Base-by-base conservation (phyloP, 306 rosid species). In the Datisca glomerata region DNA sequence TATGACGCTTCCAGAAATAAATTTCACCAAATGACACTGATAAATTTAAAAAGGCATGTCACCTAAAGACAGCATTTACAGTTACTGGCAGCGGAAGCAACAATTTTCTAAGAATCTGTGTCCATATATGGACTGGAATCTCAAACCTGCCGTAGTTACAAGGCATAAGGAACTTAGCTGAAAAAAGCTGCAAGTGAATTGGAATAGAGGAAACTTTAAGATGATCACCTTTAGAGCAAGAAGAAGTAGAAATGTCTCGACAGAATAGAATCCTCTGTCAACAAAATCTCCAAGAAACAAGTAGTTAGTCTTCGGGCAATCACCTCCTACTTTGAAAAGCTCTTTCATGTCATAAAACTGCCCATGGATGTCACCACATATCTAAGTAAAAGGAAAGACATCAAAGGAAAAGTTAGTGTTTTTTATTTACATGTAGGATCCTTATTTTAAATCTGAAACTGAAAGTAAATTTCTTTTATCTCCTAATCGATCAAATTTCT, bases 261-360 rank as follows among this genome's bases (percentile, higher is more conserved):
- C 98, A 0, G 98, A 91, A 59, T 91, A 85, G 62, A 70, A 85
- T 21, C 98, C 98, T 75, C 98, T 80, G 50, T 91, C 96, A 41
- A 91, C 96, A 57, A 91, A 91, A 75, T 91, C 98, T 47, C 98
- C 98, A 50, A 91, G 98, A 67, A 91, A 91, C 47, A 91, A 63
- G 68, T 91, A 91, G 60, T 91, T 91, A 6, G 94, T 91, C 71
- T 84, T 78, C 8, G 96, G 98, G 70, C 98, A 91, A 56, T 91
- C 98, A 13, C 92, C 94, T 68, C 98, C 98, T 6, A 91, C 98
- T 78, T 73, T 91, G 74, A 91, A 91, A 66, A 91, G 98, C 81
- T 91, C 98, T 55, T 84, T 91, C 98, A 84, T 75, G 59, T 91
- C 98, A 53, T 91, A 91, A 67, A 91, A 91, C 56, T 91, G 98